Base-by-base conservation (phyloP, 768 basidiomycete species). In the Leccinum arenicola region DNA sequence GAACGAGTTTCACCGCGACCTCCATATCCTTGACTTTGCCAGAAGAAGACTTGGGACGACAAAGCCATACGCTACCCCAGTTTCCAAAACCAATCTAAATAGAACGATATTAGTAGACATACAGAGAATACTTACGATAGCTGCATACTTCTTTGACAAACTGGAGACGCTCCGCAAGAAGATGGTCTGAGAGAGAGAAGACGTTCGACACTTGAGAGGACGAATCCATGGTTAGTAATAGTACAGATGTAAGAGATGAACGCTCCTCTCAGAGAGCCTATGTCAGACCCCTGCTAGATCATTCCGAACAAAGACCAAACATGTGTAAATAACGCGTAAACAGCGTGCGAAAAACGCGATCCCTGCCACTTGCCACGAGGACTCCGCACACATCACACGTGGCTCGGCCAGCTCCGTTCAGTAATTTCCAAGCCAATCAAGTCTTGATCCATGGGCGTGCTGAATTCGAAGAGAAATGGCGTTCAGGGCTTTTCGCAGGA, bases 1-100 rank as follows among this genome's bases (percentile, higher is more conserved):
- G 93, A 0, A 99, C 95, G 40, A 99, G 83, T 76, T 99, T 99
- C 67, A 95, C 88, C 2, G 95, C 96, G 43, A 95, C 81, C 68
- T 87, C 86, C 12, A 73, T 71, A 38, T 75, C 70, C 64, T 77
- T 79, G 53, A 79, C 80, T 45, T 74, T 75, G 33, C 75, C 73
- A 23, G 65, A 74, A 65, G 55, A 77, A 23, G 77, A 77, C 73
- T 84, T 90, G 60, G 87, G 85, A 36, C 76, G 77, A 68, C 87
- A 90, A 64, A 89, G 75, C 91, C 90, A 93, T 62, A 94, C 92
- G 70, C 87, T 89, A 38, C 93, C 93, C 93, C 93, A 96, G 76
- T 94, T 95, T 47, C 93, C 93, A 69, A 83, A 92, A 33, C 93
- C 93, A 76, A 93, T 89, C 89, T 93, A n/a, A 56, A 2, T 48